Base-by-base conservation (phyloP, 73 alveolate species). In the Stentor roeselii region DNA sequence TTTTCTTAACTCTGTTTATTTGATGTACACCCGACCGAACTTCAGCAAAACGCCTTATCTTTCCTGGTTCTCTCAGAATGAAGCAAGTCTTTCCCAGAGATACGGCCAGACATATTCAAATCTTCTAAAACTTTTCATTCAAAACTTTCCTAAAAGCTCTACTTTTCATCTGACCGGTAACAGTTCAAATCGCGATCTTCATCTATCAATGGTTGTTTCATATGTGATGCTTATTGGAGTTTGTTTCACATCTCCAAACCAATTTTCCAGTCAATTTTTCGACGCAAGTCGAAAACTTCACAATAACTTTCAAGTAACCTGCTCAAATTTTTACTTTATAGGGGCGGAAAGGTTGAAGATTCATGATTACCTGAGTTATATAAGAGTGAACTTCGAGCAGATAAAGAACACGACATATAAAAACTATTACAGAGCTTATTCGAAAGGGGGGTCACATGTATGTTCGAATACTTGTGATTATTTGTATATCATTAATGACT, bases 391-490 rank as follows among this genome's bases (percentile, higher is more conserved):
- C 27, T 58, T 58, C 27, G 27, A 58, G 15, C 27, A n/a, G 0
- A n/a, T 58, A 0, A 58, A 21, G 27, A 21, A n/a, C 0, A 58
- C 35, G 1, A 58, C 74, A 21, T 58, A 31, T n/a, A 58, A 31
- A 31, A 31, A n/a, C 27, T 31, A 36, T n/a, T n/a, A n/a, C n/a
- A n/a, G n/a, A n/a, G n/a, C n/a, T 27, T 1, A 67, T 67, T 30
- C 42, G n/a, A 67, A 67, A 67, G 82, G 82, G 38, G 15, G 59
- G 1, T 15, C 82, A 1, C 32, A 35, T 30, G 32, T 27, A 67
- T 67, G 82, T 2, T 67, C 82, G 32, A 67, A 31, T 67, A 50
- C n/a, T 67, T 67, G 82, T 31, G 38, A 30, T 67, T 67, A 27
- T 67, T 30, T 67, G n/a, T 67, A 67, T 67, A 27, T 67, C 32